Evolutionary conservation across 345 rosid genomes (phyloP).

Genomic region (Gossypium thurberi): DNA sequence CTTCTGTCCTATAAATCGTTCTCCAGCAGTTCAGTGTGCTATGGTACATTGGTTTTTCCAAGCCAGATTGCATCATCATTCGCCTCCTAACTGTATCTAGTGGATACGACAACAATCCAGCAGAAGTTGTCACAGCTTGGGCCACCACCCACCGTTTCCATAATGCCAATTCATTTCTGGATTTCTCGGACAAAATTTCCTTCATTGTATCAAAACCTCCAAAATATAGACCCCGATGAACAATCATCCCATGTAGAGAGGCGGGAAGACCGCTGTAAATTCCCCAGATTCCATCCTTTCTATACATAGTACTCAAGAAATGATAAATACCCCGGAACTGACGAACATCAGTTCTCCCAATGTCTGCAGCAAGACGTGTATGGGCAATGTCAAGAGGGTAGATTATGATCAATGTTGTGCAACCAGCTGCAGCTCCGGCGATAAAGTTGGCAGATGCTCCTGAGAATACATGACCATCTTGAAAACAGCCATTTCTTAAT

Average conservation of each 20-base stretch:
- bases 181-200: slow-evolving; percentile 55
- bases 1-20: slow-evolving; percentile 65
- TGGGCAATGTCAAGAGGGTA: slow-evolving; percentile 93
- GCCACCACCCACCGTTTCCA: slow-evolving; percentile 92
- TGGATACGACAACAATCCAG: slow-evolving; percentile 83
- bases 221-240: slow-evolving; percentile 81
- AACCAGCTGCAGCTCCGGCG: slow-evolving; percentile 92
- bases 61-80: slow-evolving; percentile 97
- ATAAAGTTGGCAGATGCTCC: slow-evolving; percentile 80
- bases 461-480: slow-evolving; percentile 40
- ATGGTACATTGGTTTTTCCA: slow-evolving; percentile 62
- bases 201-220: slow-evolving; percentile 93
- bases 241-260: slow-evolving; percentile 76
- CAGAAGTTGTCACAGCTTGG: slow-evolving; percentile 82
- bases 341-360: slow-evolving; percentile 68
- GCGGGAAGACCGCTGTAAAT: slow-evolving; percentile 90
- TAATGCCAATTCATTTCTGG: slow-evolving; percentile 48
- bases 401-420: slow-evolving; percentile 39
- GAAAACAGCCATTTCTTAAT: slow-evolving; percentile 46
- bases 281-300: slow-evolving; percentile 76
- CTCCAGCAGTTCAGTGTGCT: slow-evolving; percentile 79
- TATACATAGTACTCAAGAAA: slow-evolving; percentile 58
- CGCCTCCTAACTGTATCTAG: slow-evolving; percentile 83
- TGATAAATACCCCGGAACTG: slow-evolving; percentile 80
- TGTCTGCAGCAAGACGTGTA: slow-evolving; percentile 87